Base-by-base conservation (phyloP, 176 grass and related monocot genomes). In the Dactylis glomerata region DNA sequence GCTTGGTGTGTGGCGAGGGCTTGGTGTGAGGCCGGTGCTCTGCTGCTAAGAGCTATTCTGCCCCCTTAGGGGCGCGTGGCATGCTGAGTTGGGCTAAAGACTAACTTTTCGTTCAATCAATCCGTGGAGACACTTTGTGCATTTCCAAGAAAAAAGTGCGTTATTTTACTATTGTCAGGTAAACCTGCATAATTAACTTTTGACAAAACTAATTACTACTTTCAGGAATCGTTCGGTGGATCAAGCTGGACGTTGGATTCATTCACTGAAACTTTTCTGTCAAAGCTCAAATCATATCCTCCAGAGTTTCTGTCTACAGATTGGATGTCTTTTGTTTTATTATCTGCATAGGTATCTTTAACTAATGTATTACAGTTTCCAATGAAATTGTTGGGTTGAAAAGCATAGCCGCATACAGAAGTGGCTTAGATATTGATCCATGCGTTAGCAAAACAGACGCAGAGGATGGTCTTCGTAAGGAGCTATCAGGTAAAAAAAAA, bases 251-350 rank as follows among this genome's bases (percentile, higher is more conserved):
- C 96, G 33, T 36, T 98, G 32, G 91, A 98, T 51, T 95, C 86
- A 4, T 98, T 98, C 73, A 92, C 56, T 77, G 89, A 95, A 91
- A 88, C 16, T 76, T 98, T 92, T 77, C 20, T 85, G 20, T 42
- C 80, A 66, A 92, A 91, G 62, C 78, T 98, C 78, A 95, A 95
- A 83, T 98, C 93, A 98, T 98, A 98, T 98, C 96, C 93, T 95
- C 49, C 15, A 55, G 2, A 92, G 31, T 73, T 77, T 19, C 49
- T 81, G 64, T 42, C 22, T 33, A 20, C 36, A 19, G 23, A 68
- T 62, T 75, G 7, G 5, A 14, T 76, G 28, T 41, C 68, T 84
- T 56, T 66, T 44, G 3, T 28, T 36, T 33, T 73, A 5, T 88
- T 58, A 13, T 46, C 73, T 85, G 13, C 68, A 76, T 38, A 13